Conservation (phyloP, 352 stramenopile genomes). For the Pythium phragmitis region DNA sequence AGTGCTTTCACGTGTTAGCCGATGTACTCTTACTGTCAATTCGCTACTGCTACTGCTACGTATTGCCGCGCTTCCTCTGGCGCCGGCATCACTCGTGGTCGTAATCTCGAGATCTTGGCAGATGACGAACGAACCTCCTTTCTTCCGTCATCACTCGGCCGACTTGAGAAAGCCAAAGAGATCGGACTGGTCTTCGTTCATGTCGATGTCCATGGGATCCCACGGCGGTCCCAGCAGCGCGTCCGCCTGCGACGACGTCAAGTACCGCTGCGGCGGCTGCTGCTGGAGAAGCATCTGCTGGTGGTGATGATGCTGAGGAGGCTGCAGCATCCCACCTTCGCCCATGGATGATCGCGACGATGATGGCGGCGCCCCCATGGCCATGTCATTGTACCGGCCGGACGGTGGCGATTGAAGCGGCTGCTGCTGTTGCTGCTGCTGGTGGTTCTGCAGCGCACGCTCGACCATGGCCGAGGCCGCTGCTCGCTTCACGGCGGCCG, state of each 20-base stretch:
- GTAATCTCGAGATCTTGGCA: background rate
- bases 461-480: conserved; percentile 25
- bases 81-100: background rate
- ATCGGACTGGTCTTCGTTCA: conserved; percentile 27
- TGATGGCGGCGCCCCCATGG: background rate
- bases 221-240: conserved; percentile 17
- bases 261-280: conserved; percentile 9
- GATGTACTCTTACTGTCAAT: background rate
- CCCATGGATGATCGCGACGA: conserved; percentile 8
- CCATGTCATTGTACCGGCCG: conserved; percentile 11
- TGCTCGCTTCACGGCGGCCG: conserved; percentile 19
- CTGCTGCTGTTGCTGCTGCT: background rate
- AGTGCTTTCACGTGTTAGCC: no score
- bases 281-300: conserved; percentile 18
- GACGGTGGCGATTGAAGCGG: background rate
- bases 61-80: conserved; percentile 10
- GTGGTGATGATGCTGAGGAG: conserved; percentile 11
- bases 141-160: conserved; percentile 16
- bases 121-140: no score
- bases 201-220: conserved; percentile 29
- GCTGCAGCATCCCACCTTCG: conserved; percentile 5
- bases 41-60: background rate
- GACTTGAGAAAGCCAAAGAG: conserved; percentile 32
- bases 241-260: conserved; percentile 8
- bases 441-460: conserved; percentile 20